Percentiles rank a stretch among this genome's conserved stretches.
phyloP scores from a whole-genome alignment of 148 eudicot genomes.

The Silene latifolia region DNA sequence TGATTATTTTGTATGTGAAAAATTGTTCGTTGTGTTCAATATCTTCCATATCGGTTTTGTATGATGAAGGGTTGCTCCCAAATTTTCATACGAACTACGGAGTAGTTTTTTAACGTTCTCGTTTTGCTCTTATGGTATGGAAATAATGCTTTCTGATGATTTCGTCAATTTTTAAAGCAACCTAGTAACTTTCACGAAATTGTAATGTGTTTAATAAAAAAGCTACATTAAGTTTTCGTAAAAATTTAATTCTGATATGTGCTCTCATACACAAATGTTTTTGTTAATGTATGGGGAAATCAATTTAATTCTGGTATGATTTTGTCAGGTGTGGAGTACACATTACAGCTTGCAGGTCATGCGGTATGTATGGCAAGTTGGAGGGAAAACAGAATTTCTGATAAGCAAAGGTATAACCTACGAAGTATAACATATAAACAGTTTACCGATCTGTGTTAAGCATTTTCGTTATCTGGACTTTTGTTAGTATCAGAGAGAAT shows the following conservation, averaged over 20 bases:
- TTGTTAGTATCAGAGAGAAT: background rate
- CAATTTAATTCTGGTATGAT: background rate
- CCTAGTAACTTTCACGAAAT: too few relatives aligned
- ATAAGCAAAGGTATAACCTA: background rate
- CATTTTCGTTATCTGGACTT: background rate
- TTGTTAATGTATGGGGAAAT: background rate
- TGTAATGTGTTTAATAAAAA: too few relatives aligned
- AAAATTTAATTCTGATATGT: background rate
- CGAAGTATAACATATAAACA: background rate
- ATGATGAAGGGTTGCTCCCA: too few relatives aligned
- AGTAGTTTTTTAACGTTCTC: too few relatives aligned
- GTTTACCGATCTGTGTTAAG: background rate
- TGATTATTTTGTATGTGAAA: too few relatives aligned
- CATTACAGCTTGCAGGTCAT: background rate
- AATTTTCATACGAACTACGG: too few relatives aligned
- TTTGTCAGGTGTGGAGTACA: background rate
- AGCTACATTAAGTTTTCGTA: background rate
- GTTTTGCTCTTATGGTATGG: too few relatives aligned
- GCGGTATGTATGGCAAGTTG: background rate
- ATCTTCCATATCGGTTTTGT: too few relatives aligned
- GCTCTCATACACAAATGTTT: background rate
- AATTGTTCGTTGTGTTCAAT: too few relatives aligned
- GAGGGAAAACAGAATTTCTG: background rate
- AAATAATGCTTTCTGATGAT: too few relatives aligned
- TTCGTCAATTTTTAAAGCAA: too few relatives aligned